These are phyloP conservation scores for Helichrysum umbraculigerum DNA, from an alignment of 129 eudicot genomes.

Conservation along the genomic window DNA sequence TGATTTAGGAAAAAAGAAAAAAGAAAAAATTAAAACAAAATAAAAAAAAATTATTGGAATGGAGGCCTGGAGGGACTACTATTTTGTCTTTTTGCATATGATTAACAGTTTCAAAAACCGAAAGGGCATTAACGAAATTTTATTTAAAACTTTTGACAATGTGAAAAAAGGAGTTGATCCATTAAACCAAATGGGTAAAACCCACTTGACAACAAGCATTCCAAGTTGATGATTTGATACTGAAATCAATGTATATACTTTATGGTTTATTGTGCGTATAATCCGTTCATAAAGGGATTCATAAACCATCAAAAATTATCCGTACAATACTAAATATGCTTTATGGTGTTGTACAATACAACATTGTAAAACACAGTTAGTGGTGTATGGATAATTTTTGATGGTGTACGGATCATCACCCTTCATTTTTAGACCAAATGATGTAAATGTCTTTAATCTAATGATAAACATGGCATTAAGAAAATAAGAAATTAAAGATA, in stretches of 20 bases:
- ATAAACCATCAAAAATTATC: too few relatives aligned
- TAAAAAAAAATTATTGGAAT: neutral
- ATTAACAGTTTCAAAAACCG: neutral
- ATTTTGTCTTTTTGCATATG: neutral
- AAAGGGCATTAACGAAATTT: slow-evolving; percentile 3
- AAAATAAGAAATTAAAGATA: too few relatives aligned
- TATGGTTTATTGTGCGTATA: neutral
- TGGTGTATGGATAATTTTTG: too few relatives aligned
- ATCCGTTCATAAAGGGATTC: too few relatives aligned
- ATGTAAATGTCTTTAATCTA: neutral
- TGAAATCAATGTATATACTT: neutral
- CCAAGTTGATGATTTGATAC: neutral
- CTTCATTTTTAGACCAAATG: neutral
- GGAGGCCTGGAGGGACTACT: neutral
- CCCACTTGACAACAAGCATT: slow-evolving; percentile 26
- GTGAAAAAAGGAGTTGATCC: neutral
- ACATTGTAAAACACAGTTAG: too few relatives aligned
- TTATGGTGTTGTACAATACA: too few relatives aligned
- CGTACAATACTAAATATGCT: too few relatives aligned
- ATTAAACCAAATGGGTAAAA: slow-evolving; percentile 14
- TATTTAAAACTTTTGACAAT: slow-evolving; percentile 11
- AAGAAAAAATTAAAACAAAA: neutral
- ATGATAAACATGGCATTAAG: too few relatives aligned
- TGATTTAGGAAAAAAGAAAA: too few relatives aligned
- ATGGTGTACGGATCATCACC: too few relatives aligned